phyloP scores from a whole-genome alignment of 352 stramenopile species.

The Globisporangium yorkense region DNA sequence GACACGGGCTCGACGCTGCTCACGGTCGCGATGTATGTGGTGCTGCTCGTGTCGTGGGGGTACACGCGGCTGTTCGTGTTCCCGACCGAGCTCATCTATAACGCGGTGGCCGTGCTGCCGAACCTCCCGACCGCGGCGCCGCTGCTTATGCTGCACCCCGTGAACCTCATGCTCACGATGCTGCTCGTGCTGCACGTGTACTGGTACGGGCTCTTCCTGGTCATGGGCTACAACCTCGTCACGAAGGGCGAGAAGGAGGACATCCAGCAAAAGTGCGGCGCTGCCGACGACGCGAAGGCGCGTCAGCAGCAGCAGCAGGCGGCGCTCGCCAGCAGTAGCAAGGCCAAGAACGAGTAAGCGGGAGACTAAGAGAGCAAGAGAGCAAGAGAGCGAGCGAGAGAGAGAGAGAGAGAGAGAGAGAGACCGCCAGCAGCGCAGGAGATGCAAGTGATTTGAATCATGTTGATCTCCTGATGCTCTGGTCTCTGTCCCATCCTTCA shows the following conservation, averaged over 20 bases:
- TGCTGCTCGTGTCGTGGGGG: slow-evolving; percentile 28
- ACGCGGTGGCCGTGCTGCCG: slow-evolving; percentile 20
- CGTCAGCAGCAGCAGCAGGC: background rate
- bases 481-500: no score
- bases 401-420: no score
- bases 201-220: slow-evolving; percentile 36
- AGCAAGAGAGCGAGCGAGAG: no score
- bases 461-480: no score
- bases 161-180: slow-evolving; percentile 35
- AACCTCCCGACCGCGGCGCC: slow-evolving; percentile 23
- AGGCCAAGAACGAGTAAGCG: slow-evolving; percentile 10
- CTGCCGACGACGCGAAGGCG: slow-evolving; percentile 5
- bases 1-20: slow-evolving; percentile 37
- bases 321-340: background rate
- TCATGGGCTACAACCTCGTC: slow-evolving; percentile 42
- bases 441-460: no score
- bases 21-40: slow-evolving; percentile 26
- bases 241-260: slow-evolving; percentile 36
- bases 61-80: slow-evolving; percentile 35
- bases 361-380: no score
- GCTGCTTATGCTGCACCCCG: slow-evolving; percentile 23
- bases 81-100: slow-evolving; percentile 31
- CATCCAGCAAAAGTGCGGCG: slow-evolving; percentile 28
- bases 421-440: no score
- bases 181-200: slow-evolving; percentile 34